These are phyloP conservation scores for Boletus hoseneyae DNA, from an alignment of 1,284 basidiomycete genomes.

Conservation along the genomic window DNA sequence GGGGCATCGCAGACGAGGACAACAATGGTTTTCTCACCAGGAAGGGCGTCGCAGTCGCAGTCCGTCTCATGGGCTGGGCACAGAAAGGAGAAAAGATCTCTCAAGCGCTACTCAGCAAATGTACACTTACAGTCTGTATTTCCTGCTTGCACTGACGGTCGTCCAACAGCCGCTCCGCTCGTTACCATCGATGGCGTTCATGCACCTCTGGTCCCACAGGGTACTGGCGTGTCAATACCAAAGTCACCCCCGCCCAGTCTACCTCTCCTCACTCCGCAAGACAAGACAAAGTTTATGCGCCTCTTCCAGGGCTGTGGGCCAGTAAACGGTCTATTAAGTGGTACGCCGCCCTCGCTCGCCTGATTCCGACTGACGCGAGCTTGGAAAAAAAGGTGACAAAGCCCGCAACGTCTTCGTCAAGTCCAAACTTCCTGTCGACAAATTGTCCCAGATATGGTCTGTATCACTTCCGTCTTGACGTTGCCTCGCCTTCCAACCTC, in stretches of 20 bases:
- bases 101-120: slow-evolving; percentile 58
- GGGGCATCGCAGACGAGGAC: slow-evolving; percentile 89
- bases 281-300: slow-evolving; percentile 79
- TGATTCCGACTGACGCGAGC: slow-evolving; percentile 12
- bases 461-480: slow-evolving; percentile 22
- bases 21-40: slow-evolving; percentile 90
- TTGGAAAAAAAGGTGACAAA: slow-evolving; percentile 70
- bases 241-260: slow-evolving; percentile 59
- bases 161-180: slow-evolving; percentile 69
- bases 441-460: slow-evolving; percentile 92
- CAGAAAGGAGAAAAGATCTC: slow-evolving; percentile 81
- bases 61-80: slow-evolving; percentile 89
- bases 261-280: slow-evolving; percentile 71
- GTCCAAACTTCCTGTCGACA: slow-evolving; percentile 87
- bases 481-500: slow-evolving; percentile 6
- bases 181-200: slow-evolving; percentile 78
- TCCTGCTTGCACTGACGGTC: slow-evolving; percentile 10
- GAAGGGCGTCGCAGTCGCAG: slow-evolving; percentile 81
- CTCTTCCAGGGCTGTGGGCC: slow-evolving; percentile 78
- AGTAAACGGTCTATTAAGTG: slow-evolving; percentile 71
- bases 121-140: slow-evolving; percentile 43
- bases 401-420: slow-evolving; percentile 92
- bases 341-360: slow-evolving; percentile 38
- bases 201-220: slow-evolving; percentile 40
- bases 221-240: slow-evolving; percentile 50